Conservation (phyloP, 164 flowering plant genomes). For the Chloranthus sessilifolius region DNA sequence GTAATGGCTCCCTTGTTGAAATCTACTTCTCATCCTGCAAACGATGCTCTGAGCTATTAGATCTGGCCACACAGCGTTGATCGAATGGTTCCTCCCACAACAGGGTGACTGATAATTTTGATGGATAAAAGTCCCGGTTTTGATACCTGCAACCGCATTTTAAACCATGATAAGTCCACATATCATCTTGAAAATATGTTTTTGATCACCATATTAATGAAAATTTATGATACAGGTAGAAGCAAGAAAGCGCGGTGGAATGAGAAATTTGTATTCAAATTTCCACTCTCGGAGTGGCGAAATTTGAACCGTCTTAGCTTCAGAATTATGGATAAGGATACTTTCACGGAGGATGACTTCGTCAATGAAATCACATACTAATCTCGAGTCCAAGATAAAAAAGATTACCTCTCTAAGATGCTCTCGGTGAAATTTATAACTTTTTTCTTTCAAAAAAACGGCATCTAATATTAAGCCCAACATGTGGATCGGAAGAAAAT, state of each 20-base stretch:
- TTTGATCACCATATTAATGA: not conserved
- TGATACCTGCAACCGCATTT: not conserved
- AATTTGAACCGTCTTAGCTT: conserved; percentile 40
- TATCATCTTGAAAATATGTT: not conserved
- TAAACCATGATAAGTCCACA: too few species aligned
- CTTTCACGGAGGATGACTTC: conserved; percentile 38
- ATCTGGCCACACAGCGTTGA: too few species aligned
- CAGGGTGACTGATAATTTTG: not conserved
- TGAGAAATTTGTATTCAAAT: conserved; percentile 49
- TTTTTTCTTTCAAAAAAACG: too few species aligned
- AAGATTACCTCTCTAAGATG: not conserved
- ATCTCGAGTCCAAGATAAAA: not conserved
- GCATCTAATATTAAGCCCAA: too few species aligned
- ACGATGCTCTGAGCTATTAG: too few species aligned
- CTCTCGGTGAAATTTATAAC: not conserved
- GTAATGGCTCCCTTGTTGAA: not conserved
- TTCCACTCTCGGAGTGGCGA: conserved; percentile 46
- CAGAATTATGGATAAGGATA: conserved; percentile 47
- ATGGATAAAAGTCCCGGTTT: not conserved
- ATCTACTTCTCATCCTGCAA: too few species aligned
- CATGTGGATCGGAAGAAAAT: too few species aligned
- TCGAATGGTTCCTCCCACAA: conserved; percentile 14
- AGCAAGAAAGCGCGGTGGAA: conserved; percentile 56
- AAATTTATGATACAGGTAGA: conserved; percentile 36
- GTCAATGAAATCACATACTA: conserved; percentile 60